Evolutionary conservation across 306 rosid species (phyloP), one percentile per base, ranked within the genome.

Genomic region (Erythrophleum fordii): DNA sequence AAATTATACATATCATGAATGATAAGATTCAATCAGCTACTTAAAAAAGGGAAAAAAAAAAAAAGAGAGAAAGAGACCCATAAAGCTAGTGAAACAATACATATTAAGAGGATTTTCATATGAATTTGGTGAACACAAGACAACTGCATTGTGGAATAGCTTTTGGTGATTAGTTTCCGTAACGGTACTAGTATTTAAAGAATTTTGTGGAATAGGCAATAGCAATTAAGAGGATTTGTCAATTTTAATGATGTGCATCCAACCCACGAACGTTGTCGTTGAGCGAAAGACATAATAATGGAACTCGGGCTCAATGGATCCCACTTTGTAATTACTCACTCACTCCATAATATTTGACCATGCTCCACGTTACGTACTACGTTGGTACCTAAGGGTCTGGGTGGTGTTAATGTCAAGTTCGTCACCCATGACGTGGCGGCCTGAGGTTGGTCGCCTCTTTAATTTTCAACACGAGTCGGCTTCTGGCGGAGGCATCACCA

Each of bases 291-390:
- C 77, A 31, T 11, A 8, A 51, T 72, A 31, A 72, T 72, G 59
- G 62, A 31, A 72, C 8, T 72, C 11, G 64, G 77, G 31, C 48
- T n/a, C 29, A 31, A 29, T 51, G 77, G 77, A 34, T 5, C 48
- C 64, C 64, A 51, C 77, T 13, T 31, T 29, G 34, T 3, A 5
- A n/a, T 64, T n/a, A 10, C 62, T 72, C 18, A 5, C 31, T 20
- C 31, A 1, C 64, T 2, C 48, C 64, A 49, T 31, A 18, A 49
- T 26, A 29, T 71, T 71, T 71, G 76, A 49, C 62, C 61, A 71
- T 5, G 8, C 6, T 17, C 22, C 0, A 5, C 29, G 26, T 48
- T 17, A 29, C 62, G 75, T 72, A 72, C 76, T 29, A 5, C 58
- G 39, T 46, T 16, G 59, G 60, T 70, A 46, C 75, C 42, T 26